phyloP scores from a whole-genome alignment of 1,139 yeast genomes.

The Yamadazyma friedrichii region DNA sequence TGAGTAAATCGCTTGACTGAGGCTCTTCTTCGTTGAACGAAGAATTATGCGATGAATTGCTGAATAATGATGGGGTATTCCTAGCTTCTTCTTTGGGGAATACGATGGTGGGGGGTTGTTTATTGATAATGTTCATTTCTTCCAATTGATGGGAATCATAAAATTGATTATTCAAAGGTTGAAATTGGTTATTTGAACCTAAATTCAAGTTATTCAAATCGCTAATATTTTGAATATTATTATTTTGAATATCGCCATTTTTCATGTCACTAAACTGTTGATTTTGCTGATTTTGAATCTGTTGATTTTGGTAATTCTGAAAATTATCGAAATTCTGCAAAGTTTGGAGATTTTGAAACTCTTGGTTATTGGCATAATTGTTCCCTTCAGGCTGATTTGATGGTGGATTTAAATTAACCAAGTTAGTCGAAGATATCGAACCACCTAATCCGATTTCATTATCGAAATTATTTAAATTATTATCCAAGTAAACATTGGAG shows the following conservation, averaged over 20 bases:
- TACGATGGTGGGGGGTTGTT: conserved; percentile 30
- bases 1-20: conserved; percentile 17
- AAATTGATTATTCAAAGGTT: conserved; percentile 3
- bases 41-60: conserved; percentile 26
- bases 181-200: too few relatives aligned
- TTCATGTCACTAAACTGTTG: conserved; percentile 2
- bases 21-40: conserved; percentile 5
- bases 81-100: conserved; percentile 17
- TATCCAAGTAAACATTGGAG: conserved; percentile 13
- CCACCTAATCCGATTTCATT: conserved; percentile 42
- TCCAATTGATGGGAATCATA: conserved; percentile 18
- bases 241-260: background rate
- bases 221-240: background rate
- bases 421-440: conserved; percentile 39
- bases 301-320: background rate
- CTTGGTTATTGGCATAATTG: background rate
- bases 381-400: background rate
- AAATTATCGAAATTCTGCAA: background rate
- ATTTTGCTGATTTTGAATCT: conserved; percentile 3
- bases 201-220: too few relatives aligned
- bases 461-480: conserved; percentile 20
- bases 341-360: background rate
- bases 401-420: conserved; percentile 14
- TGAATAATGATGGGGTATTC: conserved; percentile 44
- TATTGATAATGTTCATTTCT: conserved; percentile 19